These are phyloP conservation scores for Globisporangium apiculatum DNA, from an alignment of 352 stramenopile genomes.

Conservation along the genomic window DNA sequence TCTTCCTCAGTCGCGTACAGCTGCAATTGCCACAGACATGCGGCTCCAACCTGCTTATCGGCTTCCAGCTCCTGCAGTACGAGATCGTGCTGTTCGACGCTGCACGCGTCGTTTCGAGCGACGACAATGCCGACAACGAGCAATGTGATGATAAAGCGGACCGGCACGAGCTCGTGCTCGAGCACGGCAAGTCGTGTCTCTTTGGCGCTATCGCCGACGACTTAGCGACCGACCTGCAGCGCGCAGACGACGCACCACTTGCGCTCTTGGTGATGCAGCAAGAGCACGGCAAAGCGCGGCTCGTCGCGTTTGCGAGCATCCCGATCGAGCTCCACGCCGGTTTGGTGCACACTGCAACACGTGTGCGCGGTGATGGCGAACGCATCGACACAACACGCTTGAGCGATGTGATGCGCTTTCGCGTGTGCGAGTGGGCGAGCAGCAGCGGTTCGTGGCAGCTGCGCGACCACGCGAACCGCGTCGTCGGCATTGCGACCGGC, in stretches of 20 bases:
- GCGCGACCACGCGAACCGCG: constrained; percentile 17
- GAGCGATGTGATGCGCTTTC: constrained; percentile 10
- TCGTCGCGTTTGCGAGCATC: constrained; percentile 28
- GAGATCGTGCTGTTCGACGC: constrained; percentile 45
- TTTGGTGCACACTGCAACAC: constrained; percentile 2
- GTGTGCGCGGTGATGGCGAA: not conserved
- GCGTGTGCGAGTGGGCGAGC: constrained; percentile 38
- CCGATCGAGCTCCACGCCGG: constrained; percentile 22
- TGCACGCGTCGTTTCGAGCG: not conserved
- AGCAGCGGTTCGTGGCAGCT: constrained; percentile 28
- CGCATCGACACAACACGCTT: not conserved
- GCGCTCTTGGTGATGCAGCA: constrained; percentile 28
- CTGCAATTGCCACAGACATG: not conserved
- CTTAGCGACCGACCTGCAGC: constrained; percentile 21
- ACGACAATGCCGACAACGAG: not conserved
- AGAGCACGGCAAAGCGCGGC: constrained; percentile 24
- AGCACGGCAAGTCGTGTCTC: constrained; percentile 43
- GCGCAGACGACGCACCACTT: constrained; percentile 17
- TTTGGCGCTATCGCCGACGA: constrained; percentile 28
- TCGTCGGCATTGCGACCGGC: constrained; percentile 18
- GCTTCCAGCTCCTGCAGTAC: constrained; percentile 43
- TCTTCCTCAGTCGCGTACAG: constrained; percentile 22
- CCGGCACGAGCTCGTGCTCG: constrained; percentile 7
- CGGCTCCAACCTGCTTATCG: constrained; percentile 15
- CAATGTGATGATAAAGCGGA: not conserved